These are phyloP conservation scores for Moringa oleifera DNA, from an alignment of 345 rosid species.

Conservation along the genomic window DNA sequence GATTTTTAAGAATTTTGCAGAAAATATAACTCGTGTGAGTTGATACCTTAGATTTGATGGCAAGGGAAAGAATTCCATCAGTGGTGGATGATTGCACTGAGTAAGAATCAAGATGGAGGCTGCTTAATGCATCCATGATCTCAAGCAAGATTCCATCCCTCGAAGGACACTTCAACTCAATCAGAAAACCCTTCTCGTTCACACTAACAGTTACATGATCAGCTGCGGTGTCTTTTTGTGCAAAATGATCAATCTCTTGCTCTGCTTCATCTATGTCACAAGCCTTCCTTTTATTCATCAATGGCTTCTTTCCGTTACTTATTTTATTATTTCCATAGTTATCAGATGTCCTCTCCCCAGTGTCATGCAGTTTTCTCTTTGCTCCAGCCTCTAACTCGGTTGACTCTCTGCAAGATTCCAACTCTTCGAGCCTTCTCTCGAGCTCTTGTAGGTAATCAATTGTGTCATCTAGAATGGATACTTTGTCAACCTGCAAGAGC, in stretches of 20 bases:
- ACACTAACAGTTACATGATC: conserved; percentile 36
- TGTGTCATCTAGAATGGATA: conserved; percentile 73
- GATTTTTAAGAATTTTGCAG: neutral
- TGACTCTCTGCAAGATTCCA: conserved; percentile 42
- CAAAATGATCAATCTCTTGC: conserved; percentile 32
- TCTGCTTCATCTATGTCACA: conserved; percentile 29
- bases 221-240: conserved; percentile 28
- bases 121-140: conserved; percentile 63
- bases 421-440: conserved; percentile 55
- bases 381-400: conserved; percentile 32
- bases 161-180: conserved; percentile 73
- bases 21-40: neutral
- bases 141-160: conserved; percentile 77
- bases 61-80: conserved; percentile 55
- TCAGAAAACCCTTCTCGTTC: conserved; percentile 46
- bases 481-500: conserved; percentile 58
- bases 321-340: conserved; percentile 36
- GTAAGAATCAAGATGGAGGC: conserved; percentile 65
- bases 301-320: conserved; percentile 19
- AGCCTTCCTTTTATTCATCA: conserved; percentile 55
- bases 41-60: conserved; percentile 66
- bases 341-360: conserved; percentile 55
- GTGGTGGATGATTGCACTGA: conserved; percentile 65
- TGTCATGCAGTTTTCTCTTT: conserved; percentile 41
- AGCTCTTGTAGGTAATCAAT: conserved; percentile 69